These are phyloP conservation scores for Rhodofomes roseus DNA, from an alignment of 1,284 basidiomycete species.

Conservation along the genomic window DNA sequence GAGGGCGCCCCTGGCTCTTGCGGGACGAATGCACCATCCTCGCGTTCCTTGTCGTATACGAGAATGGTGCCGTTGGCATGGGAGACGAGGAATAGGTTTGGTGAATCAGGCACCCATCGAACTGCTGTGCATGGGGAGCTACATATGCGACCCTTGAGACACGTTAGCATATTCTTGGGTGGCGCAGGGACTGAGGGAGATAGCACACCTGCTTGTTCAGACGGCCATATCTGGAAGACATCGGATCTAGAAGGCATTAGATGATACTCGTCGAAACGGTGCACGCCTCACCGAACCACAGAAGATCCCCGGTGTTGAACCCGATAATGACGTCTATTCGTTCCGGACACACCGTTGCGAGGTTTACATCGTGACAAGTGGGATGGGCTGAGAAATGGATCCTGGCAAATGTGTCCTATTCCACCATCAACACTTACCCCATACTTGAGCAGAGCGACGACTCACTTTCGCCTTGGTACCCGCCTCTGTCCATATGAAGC, in stretches of 20 bases:
- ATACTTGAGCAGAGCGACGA: constrained; percentile 3
- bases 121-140: constrained; percentile 80
- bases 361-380: constrained; percentile 89
- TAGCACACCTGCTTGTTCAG: constrained; percentile 82
- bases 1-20: constrained; percentile 43
- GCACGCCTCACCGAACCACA: constrained; percentile 75
- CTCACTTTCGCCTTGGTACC: constrained; percentile 75
- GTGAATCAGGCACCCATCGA: constrained; percentile 85
- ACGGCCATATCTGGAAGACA: constrained; percentile 81
- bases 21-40: constrained; percentile 73
- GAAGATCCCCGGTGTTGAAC: constrained; percentile 87
- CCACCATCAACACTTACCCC: not conserved
- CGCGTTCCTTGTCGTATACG: constrained; percentile 86
- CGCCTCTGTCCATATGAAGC: constrained; percentile 79
- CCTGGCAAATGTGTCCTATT: constrained; percentile 80
- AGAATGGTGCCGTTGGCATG: constrained; percentile 89
- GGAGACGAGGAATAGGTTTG: constrained; percentile 85
- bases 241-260: constrained; percentile 54
- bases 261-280: not conserved
- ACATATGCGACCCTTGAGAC: constrained; percentile 72
- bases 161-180: constrained; percentile 1
- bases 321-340: constrained; percentile 90
- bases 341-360: constrained; percentile 71
- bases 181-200: constrained; percentile 3
- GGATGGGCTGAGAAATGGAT: constrained; percentile 85